Base-by-base conservation (phyloP, 495 filamentous ascomycete genomes). In the Aspergillus incahuasiensis region DNA sequence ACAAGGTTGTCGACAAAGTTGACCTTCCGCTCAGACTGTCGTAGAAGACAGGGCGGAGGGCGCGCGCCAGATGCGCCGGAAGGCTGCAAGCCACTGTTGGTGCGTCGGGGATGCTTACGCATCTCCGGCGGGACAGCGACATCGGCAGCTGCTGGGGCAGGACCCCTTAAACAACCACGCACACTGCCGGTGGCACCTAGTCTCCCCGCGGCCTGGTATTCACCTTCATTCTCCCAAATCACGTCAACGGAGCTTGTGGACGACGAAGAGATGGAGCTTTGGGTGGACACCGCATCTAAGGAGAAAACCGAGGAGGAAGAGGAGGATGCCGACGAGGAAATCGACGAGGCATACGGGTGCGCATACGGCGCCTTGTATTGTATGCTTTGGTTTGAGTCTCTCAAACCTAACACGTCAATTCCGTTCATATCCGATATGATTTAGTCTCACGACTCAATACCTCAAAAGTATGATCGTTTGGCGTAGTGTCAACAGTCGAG, bases 1-100 rank as follows among this genome's bases (percentile, higher is more conserved):
- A 98, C 92, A 68, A 98, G 90, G 75, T 84, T 91, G 70, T 97
- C 92, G 75, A 98, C 94, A 68, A 97, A 98, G 69, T 86, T 91
- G 66, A 88, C 82, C 76, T 96, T 97, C 58, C 94, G 86, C 68
- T 97, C 94, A 63, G 85, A 85, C 76, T 98, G 94, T 54, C 94
- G 88, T 42, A 91, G 79, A 49, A 97, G 83, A 54, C 86, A 78
- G 24, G 94, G 91, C 59, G 92, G 91, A 62, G 85, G 83, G 58
- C 84, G 82, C 52, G 82, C 71, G 60, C 84, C 77, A 52, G 83
- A 68, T 58, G 56, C 51, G 54, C 70, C 75, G 61, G 68, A 74
- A 52, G 69, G 54, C 43, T 64, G 65, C n/a, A 59, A 62, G 42
- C 70, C 62, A 48, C 67, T 70, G 60, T 76, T 83, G 62, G 86